Evolutionary conservation across 495 filamentous ascomycete species (phyloP).

Genomic region (Cercophora scortea): DNA sequence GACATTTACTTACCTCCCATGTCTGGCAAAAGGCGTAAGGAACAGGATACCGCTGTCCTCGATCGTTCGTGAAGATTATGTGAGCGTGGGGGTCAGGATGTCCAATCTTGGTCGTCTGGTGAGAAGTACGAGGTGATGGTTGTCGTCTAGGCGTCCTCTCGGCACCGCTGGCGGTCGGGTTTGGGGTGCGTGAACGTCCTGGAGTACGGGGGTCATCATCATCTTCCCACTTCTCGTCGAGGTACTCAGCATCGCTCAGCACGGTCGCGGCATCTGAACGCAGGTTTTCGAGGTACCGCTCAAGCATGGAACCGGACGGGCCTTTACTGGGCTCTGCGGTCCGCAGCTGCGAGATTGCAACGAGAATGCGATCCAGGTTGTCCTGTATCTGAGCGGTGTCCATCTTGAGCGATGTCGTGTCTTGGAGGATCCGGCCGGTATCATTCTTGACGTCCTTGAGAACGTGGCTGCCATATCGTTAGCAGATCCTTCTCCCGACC

Average conservation of each 20-base stretch:
- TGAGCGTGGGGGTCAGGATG: no score
- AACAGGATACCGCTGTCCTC: not conserved
- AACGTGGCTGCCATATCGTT: not conserved
- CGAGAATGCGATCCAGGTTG: not conserved
- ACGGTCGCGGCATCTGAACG: not conserved
- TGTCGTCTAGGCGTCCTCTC: no score
- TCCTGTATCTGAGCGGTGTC: not conserved
- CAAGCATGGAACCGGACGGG: not conserved
- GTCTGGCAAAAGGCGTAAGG: not conserved
- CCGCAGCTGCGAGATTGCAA: not conserved
- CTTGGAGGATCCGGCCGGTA: not conserved
- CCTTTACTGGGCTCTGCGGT: not conserved
- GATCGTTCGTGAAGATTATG: not conserved
- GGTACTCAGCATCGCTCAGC: not conserved
- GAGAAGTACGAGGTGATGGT: no score
- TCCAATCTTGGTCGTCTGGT: no score
- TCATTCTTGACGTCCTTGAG: not conserved
- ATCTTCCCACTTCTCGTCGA: conserved; percentile 2
- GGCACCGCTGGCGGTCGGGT: no score
- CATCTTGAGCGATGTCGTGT: not conserved
- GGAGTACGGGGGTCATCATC: conserved; percentile 4
- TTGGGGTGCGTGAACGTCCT: no score
- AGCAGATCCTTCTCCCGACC: not conserved
- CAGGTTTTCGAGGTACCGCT: not conserved
- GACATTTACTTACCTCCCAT: not conserved